Base-by-base conservation (phyloP, 345 rosid species). In the Aurinia saxatilis region DNA sequence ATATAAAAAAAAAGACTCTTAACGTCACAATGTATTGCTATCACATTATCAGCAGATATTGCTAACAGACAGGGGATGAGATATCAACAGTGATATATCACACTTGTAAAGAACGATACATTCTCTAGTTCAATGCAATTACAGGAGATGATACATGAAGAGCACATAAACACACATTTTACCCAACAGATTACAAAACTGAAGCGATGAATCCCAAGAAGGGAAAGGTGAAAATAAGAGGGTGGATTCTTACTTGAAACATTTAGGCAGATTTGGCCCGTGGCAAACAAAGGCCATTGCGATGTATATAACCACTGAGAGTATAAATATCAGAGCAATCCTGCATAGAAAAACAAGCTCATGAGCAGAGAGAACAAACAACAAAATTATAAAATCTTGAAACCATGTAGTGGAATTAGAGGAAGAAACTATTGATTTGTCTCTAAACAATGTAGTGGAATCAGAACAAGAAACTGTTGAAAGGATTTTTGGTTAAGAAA, bases 271-370 rank as follows among this genome's bases (percentile, higher is more conserved):
- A 39, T 80, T 60, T 40, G 77, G 58, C 44, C 99, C 97, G 8
- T 87, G 85, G 74, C 99, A 90, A 29, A 82, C 95, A 70, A 85
- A 82, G 50, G 88, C 90, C 70, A 85, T 70, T 5, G 89, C 82
- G 16, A 90, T 68, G 41, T 93, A 93, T 51, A 84, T 60, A 64
- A 93, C 68, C 75, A 82, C 69, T 2, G 89, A 48, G 62, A 93
- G 83, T 54, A 82, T 4, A 31, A 87, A 3, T 54, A 93, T 75
- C 34, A 85, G 74, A 1, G 74, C 87, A 52, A 84, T 79, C 87
- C 97, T 93, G 86, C 76, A n/a, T n/a, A 79, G 66, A 38, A 39
- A 67, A 56, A 50, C 31, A 57, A 66, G 64, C 60, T 39, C 64
- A 73, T 36, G 5, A 34, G 62, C 51, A 36, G 27, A 33, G 27